A percentile compares a stretch with the other conserved stretches of the same genome.
phyloP scores from a whole-genome alignment of 1,139 yeast species.

The Yamadazyma triangularis region DNA sequence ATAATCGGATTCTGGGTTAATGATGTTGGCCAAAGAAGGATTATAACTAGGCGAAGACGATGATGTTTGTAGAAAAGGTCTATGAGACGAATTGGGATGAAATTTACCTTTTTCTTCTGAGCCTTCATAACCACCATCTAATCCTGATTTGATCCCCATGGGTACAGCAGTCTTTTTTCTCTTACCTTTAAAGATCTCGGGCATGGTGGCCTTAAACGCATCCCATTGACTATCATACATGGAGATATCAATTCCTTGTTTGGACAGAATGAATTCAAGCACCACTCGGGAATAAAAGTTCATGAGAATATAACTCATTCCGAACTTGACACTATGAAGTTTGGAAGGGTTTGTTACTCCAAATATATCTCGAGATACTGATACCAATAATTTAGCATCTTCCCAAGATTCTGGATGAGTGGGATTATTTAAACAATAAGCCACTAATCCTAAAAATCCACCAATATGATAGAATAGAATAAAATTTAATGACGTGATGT shows the following conservation, averaged over 20 bases:
- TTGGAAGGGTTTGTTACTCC: conserved; percentile 1
- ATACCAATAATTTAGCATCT: conserved; percentile 29
- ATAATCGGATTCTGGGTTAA: too few relatives aligned
- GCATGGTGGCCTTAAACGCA: conserved; percentile 6
- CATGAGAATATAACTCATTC: conserved; percentile 15
- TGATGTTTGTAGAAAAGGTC: not conserved
- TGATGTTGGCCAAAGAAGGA: conserved; percentile 22
- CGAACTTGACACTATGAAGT: conserved; percentile 10
- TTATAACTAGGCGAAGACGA: conserved; percentile 18
- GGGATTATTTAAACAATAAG: conserved; percentile 31
- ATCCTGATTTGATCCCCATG: conserved; percentile 1
- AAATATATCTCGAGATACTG: conserved; percentile 17
- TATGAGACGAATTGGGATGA: not conserved
- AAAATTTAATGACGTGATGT: conserved; percentile 28
- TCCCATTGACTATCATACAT: conserved; percentile 6
- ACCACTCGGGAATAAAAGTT: conserved; percentile 19
- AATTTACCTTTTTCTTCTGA: not conserved
- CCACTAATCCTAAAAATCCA: conserved; percentile 31
- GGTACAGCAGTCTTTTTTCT: conserved; percentile 2
- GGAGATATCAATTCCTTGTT: conserved; percentile 3
- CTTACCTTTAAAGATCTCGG: conserved; percentile 8
- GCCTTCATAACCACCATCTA: conserved; percentile 1
- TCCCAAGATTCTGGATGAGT: conserved; percentile 20
- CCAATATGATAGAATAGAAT: conserved; percentile 29
- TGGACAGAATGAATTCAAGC: conserved; percentile 12